A percentile compares a stretch with the other conserved stretches of the same genome.
phyloP scores from a whole-genome alignment of 2,329 filamentous ascomycete genomes.

The Cladosporium sphaerospermum region DNA sequence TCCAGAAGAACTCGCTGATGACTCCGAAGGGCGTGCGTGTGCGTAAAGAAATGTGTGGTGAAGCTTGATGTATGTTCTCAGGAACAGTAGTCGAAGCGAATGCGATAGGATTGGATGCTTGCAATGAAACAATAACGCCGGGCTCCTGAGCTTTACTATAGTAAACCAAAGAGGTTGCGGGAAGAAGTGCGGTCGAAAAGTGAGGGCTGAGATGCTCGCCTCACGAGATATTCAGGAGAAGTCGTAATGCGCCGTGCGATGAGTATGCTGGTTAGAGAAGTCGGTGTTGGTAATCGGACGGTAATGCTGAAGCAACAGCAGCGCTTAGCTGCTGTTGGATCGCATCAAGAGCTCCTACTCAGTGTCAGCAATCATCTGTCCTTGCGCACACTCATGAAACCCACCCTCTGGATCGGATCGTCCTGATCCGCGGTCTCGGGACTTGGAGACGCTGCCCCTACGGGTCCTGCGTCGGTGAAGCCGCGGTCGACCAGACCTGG shows the following conservation, averaged over 20 bases:
- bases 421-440: slow-evolving; percentile 54
- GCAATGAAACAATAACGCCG: too few species aligned
- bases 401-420: slow-evolving; percentile 55
- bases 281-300: background rate
- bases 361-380: slow-evolving; percentile 8
- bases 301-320: background rate
- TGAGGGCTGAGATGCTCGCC: background rate
- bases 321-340: slow-evolving; percentile 23
- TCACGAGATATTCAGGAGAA: background rate
- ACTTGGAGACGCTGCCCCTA: slow-evolving; percentile 57
- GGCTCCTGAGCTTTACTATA: too few species aligned
- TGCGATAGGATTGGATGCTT: too few species aligned
- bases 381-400: slow-evolving; percentile 17
- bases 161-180: too few species aligned
- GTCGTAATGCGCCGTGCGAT: background rate
- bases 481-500: slow-evolving; percentile 57
- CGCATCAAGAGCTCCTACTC: slow-evolving; percentile 24
- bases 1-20: too few species aligned
- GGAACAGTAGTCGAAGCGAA: too few species aligned
- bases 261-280: background rate
- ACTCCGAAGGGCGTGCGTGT: too few species aligned
- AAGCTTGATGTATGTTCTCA: too few species aligned
- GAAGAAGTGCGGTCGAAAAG: too few species aligned
- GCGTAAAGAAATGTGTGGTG: too few species aligned
- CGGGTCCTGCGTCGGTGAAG: slow-evolving; percentile 61